Percentiles rank a stretch among this genome's conserved stretches.
These are phyloP conservation scores for Prinsepia uniflora DNA, from an alignment of 306 rosid species.

Conservation along the genomic window DNA sequence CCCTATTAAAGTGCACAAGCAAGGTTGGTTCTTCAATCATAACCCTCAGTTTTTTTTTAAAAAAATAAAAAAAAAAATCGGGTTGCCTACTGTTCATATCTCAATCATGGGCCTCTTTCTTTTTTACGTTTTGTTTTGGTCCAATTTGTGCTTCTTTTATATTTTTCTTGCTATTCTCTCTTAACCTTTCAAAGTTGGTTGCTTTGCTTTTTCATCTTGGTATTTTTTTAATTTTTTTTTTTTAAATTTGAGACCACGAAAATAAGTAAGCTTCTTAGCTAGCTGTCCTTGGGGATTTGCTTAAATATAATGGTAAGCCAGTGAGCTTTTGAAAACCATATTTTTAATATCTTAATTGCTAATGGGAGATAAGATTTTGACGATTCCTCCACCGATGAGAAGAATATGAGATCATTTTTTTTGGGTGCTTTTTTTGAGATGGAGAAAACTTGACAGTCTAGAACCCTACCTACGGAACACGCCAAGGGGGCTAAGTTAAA, in stretches of 20 bases:
- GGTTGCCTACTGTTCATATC: slow-evolving; percentile 29
- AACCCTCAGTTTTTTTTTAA: slow-evolving; percentile 15
- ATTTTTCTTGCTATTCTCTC: slow-evolving; percentile 6
- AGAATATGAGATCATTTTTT: slow-evolving; percentile 19
- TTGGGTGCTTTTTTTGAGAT: slow-evolving; percentile 34
- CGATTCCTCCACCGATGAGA: slow-evolving; percentile 44
- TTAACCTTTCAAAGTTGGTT: slow-evolving; percentile 32
- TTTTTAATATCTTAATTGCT: background rate
- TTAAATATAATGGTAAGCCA: slow-evolving; percentile 27
- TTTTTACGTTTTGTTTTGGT: slow-evolving; percentile 39
- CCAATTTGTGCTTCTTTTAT: slow-evolving; percentile 22
- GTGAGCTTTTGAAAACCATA: background rate
- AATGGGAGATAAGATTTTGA: slow-evolving; percentile 33
- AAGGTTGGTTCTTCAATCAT: background rate
- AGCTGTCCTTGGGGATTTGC: slow-evolving; percentile 23
- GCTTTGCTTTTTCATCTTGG: slow-evolving; percentile 26
- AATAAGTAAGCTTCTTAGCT: slow-evolving; percentile 20
- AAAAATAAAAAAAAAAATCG: too few relatives aligned
- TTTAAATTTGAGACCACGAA: slow-evolving; percentile 34
- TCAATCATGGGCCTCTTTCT: slow-evolving; percentile 39
- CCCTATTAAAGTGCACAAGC: slow-evolving; percentile 18
- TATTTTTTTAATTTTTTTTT: background rate
- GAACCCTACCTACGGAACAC: slow-evolving; percentile 27
- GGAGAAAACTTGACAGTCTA: slow-evolving; percentile 24
- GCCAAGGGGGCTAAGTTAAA: slow-evolving; percentile 24